Percentiles rank a stretch among this genome's conserved stretches.
Conservation (phyloP, 805 yeast species). For the Tetrapisispora fleetii region DNA sequence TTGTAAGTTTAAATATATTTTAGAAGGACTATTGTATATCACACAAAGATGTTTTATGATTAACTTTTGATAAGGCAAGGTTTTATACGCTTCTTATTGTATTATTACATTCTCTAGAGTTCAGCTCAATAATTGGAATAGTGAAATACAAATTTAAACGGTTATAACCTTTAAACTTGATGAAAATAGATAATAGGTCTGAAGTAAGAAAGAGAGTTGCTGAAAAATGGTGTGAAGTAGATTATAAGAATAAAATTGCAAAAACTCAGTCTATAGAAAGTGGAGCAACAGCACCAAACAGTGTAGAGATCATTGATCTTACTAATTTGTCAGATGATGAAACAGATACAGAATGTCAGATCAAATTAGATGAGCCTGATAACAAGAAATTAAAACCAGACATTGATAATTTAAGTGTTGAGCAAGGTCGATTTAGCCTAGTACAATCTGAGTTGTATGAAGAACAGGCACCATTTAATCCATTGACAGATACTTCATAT, state of each 20-base stretch:
- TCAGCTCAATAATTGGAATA: neutral
- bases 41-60: too few species aligned
- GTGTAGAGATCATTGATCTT: neutral
- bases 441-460: constrained; percentile 19
- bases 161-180: neutral
- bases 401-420: neutral
- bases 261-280: neutral
- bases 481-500: constrained; percentile 7
- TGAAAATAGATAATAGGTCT: constrained; percentile 2
- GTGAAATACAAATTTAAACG: neutral
- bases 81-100: too few species aligned
- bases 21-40: too few species aligned
- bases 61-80: too few species aligned
- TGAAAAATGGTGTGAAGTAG: constrained; percentile 13
- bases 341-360: neutral
- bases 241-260: neutral
- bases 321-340: neutral
- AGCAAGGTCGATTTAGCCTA: constrained; percentile 10
- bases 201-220: constrained; percentile 12
- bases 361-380: neutral
- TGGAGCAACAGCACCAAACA: neutral
- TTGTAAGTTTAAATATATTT: too few species aligned
- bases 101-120: too few species aligned
- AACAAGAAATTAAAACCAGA: neutral
- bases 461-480: neutral